Evolutionary conservation across 371 early-diverging fungal species (phyloP).

Genomic region (Mortierella sp.): DNA sequence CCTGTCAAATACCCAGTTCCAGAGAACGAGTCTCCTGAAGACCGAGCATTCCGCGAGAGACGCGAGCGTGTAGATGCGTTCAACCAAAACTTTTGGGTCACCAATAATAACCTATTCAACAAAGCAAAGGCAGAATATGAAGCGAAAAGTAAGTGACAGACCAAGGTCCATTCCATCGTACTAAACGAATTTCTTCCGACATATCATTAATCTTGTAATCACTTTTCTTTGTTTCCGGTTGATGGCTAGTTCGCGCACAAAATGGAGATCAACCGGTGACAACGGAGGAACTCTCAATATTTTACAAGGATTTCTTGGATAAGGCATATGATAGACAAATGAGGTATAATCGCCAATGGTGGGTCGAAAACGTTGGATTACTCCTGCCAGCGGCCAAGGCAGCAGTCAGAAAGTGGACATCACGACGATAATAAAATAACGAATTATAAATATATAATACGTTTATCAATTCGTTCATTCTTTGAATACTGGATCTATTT

Average conservation of each 20-base stretch:
- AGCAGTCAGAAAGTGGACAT: slow-evolving; percentile 57
- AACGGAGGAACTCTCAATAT: slow-evolving; percentile 79
- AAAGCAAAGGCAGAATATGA: slow-evolving; percentile 78
- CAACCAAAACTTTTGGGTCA: slow-evolving; percentile 83
- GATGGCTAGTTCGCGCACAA: slow-evolving; percentile 29
- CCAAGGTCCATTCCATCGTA: too few relatives aligned
- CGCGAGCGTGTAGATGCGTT: slow-evolving; percentile 70
- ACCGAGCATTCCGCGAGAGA: slow-evolving; percentile 31
- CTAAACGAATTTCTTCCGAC: neutral
- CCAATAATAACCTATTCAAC: slow-evolving; percentile 77
- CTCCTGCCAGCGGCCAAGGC: slow-evolving; percentile 78
- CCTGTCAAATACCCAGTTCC: slow-evolving; percentile 76
- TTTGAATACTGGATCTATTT: too few relatives aligned
- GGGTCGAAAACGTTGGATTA: slow-evolving; percentile 77
- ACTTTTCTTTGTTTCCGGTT: neutral
- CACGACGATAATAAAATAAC: slow-evolving; percentile 4
- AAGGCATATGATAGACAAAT: slow-evolving; percentile 78
- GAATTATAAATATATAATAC: too few relatives aligned
- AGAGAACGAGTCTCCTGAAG: slow-evolving; percentile 68
- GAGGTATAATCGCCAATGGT: slow-evolving; percentile 83
- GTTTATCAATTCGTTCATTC: neutral
- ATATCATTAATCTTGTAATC: neutral
- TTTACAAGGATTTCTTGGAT: slow-evolving; percentile 83
- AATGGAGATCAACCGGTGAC: slow-evolving; percentile 66
- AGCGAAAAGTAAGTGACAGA: slow-evolving; percentile 66